These are phyloP conservation scores for Quercus robur DNA, from an alignment of 306 rosid genomes.

Conservation along the genomic window DNA sequence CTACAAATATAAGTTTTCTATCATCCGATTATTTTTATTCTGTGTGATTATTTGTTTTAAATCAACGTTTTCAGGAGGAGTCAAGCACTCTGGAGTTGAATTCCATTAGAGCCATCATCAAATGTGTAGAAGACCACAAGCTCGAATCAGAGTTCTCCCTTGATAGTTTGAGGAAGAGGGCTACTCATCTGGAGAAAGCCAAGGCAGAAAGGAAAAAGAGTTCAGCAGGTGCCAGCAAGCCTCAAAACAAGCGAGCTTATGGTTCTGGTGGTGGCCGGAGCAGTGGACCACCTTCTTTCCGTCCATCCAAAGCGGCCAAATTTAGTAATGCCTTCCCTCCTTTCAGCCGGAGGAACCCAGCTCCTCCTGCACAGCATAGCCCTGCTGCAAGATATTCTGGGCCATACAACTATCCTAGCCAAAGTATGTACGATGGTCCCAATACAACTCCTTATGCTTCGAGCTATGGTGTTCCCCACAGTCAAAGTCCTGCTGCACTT, in stretches of 20 bases:
- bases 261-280: constrained; percentile 35
- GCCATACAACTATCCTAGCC: constrained; percentile 48
- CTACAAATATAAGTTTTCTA: constrained; percentile 9
- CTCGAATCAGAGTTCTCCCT: constrained; percentile 67
- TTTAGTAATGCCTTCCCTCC: constrained; percentile 40
- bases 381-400: constrained; percentile 57
- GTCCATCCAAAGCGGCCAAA: constrained; percentile 59
- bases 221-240: constrained; percentile 38
- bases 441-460: constrained; percentile 46
- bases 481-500: constrained; percentile 58
- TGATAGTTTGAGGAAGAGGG: constrained; percentile 54
- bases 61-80: constrained; percentile 54
- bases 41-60: constrained; percentile 12
- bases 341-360: constrained; percentile 47
- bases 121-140: constrained; percentile 86
- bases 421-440: constrained; percentile 44
- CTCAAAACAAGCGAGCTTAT: constrained; percentile 50
- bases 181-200: constrained; percentile 45
- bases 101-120: constrained; percentile 59
- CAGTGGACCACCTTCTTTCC: constrained; percentile 42
- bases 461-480: constrained; percentile 46
- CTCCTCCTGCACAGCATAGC: constrained; percentile 59
- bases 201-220: constrained; percentile 63
- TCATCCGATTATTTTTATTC: constrained; percentile 5
- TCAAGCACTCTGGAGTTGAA: constrained; percentile 55